Evolutionary conservation across 192 early-diverging fungal genomes (phyloP).

Genomic region (Coemansia sp.): DNA sequence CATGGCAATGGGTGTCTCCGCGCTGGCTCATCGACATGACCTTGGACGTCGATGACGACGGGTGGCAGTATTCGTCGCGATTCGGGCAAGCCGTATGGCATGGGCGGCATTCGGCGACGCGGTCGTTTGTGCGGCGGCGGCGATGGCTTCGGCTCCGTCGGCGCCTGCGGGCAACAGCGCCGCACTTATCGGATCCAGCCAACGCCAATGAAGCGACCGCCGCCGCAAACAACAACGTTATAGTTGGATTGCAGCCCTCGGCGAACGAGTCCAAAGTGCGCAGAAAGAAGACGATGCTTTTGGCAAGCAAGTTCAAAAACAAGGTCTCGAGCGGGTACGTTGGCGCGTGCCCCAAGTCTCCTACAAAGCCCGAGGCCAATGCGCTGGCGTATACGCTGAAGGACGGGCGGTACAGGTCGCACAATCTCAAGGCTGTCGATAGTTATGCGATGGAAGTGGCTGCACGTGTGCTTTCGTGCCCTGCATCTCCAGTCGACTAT

Average conservation of each 20-base stretch:
- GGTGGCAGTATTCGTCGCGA: constrained; percentile 55
- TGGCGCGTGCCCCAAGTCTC: constrained; percentile 23
- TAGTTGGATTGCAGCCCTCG: not conserved
- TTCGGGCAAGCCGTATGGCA: constrained; percentile 31
- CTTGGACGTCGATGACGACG: constrained; percentile 56
- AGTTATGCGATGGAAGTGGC: constrained; percentile 10
- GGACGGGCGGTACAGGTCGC: constrained; percentile 41
- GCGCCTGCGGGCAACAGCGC: not conserved
- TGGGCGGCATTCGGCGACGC: constrained; percentile 13
- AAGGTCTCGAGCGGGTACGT: constrained; percentile 39
- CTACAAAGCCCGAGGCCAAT: constrained; percentile 10
- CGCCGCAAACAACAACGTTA: too few relatives aligned
- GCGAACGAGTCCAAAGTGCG: not conserved
- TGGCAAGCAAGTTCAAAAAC: constrained; percentile 39
- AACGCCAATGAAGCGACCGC: not conserved
- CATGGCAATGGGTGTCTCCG: constrained; percentile 58
- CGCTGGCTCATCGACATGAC: constrained; percentile 61
- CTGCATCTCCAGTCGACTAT: not conserved
- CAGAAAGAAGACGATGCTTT: constrained; percentile 6
- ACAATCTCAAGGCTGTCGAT: constrained; percentile 10
- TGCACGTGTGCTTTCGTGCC: constrained; percentile 5
- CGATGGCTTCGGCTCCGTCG: constrained; percentile 20
- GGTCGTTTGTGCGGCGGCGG: constrained; percentile 36
- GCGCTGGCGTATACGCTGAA: constrained; percentile 44
- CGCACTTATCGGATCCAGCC: not conserved